Conservation (phyloP, 192 early-diverging fungal species). For the Linnemannia zychae region DNA sequence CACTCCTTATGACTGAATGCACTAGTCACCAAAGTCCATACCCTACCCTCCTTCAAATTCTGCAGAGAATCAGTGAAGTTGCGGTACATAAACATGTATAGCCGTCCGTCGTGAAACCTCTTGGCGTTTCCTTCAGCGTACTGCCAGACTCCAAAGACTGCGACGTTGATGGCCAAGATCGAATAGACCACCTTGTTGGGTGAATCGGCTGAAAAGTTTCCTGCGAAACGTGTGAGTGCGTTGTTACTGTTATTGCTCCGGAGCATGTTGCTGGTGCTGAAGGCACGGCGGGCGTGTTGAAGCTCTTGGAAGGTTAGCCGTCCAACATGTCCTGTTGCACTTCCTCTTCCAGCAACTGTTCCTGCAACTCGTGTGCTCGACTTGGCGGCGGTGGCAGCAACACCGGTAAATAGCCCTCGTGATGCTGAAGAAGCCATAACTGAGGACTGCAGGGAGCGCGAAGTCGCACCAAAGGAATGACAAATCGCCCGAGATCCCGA, state of each 20-base stretch:
- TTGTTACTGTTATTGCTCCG: conserved; percentile 1
- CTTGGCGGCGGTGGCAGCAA: neutral
- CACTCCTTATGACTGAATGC: conserved; percentile 60
- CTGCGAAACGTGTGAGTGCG: conserved; percentile 12
- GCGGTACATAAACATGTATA: conserved; percentile 58
- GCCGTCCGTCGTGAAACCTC: conserved; percentile 54
- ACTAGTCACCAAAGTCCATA: conserved; percentile 62
- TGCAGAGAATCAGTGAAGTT: conserved; percentile 60
- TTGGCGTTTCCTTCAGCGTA: conserved; percentile 57
- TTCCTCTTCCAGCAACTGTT: neutral
- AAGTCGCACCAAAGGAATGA: neutral
- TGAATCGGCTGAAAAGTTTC: conserved; percentile 17
- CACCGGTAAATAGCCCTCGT: neutral
- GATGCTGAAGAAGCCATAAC: neutral
- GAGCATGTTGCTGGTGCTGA: neutral
- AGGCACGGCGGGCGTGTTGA: neutral
- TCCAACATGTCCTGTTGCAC: neutral
- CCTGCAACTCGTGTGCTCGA: neutral
- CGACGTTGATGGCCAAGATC: conserved; percentile 58
- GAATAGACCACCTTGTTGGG: conserved; percentile 56
- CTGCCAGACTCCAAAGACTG: conserved; percentile 63
- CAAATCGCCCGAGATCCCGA: neutral
- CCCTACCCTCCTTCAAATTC: conserved; percentile 47
- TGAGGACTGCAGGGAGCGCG: neutral
- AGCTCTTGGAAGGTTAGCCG: neutral